A percentile compares a stretch with the other conserved stretches of the same genome.
Evolutionary conservation across 768 basidiomycete genomes (phyloP).

Genomic region (Coprinellus micaceus): DNA sequence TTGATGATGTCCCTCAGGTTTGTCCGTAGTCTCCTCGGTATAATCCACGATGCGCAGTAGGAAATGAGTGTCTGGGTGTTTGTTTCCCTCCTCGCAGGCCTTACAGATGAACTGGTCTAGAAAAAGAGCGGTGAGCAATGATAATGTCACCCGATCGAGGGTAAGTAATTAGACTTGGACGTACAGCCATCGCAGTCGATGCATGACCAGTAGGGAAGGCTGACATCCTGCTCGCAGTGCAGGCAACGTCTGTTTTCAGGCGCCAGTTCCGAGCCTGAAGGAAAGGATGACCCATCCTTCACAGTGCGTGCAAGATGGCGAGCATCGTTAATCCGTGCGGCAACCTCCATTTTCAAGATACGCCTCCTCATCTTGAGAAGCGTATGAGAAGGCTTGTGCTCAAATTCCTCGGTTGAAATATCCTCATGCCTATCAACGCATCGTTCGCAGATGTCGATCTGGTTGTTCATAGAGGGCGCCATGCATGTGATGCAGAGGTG

Average conservation of each 20-base stretch:
- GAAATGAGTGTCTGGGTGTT: too few species aligned
- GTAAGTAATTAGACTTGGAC: neutral
- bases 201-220: neutral
- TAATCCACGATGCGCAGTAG: neutral
- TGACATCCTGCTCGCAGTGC: neutral
- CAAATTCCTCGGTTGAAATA: neutral
- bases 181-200: neutral
- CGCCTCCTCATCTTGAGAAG: neutral
- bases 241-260: neutral
- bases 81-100: too few species aligned
- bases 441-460: constrained; percentile 3
- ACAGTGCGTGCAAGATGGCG: neutral
- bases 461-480: neutral
- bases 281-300: neutral
- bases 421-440: neutral
- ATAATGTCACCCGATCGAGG: neutral
- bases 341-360: neutral
- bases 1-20: neutral
- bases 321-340: neutral
- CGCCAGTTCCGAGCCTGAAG: neutral
- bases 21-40: neutral
- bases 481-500: neutral
- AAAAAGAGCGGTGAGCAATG: neutral
- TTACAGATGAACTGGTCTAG: too few species aligned
- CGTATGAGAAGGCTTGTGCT: neutral